A percentile compares a stretch with the other conserved stretches of the same genome.
phyloP scores from a whole-genome alignment of 2,329 filamentous ascomycete species.

The Dryadomyces quercus-mongolicae region DNA sequence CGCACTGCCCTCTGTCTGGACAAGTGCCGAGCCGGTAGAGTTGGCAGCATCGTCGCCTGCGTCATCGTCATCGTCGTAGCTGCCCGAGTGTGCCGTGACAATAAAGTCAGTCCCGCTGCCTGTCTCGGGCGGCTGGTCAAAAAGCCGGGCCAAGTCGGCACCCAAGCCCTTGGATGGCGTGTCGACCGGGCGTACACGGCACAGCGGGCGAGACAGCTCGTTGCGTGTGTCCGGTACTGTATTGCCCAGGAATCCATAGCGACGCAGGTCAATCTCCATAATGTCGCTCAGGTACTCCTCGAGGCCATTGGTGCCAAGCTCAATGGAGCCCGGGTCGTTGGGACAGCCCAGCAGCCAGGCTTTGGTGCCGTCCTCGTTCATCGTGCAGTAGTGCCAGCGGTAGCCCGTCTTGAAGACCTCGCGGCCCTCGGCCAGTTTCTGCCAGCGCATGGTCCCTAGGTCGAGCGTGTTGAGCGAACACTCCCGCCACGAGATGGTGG shows the following conservation, averaged over 20 bases:
- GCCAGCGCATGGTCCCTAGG: constrained; percentile 78
- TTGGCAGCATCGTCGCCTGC: constrained; percentile 32
- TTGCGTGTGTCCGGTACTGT: constrained; percentile 43
- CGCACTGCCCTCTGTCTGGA: constrained; percentile 24
- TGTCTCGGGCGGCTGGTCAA: constrained; percentile 73
- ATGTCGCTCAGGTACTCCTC: constrained; percentile 94
- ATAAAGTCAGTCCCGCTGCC: constrained; percentile 85
- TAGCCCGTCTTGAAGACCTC: constrained; percentile 90
- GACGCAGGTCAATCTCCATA: constrained; percentile 81
- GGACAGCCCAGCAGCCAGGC: constrained; percentile 94
- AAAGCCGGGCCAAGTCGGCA: constrained; percentile 72
- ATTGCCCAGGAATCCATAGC: constrained; percentile 83
- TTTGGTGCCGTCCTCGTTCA: constrained; percentile 90
- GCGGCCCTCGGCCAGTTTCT: constrained; percentile 84
- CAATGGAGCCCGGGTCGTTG: constrained; percentile 54
- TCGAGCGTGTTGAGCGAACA: constrained; percentile 87
- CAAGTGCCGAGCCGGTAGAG: constrained; percentile 37
- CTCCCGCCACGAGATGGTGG: constrained; percentile 73
- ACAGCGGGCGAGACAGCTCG: constrained; percentile 34
- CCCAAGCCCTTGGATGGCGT: constrained; percentile 60
- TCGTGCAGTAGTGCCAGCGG: constrained; percentile 95
- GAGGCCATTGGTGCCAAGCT: constrained; percentile 55
- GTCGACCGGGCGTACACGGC: constrained; percentile 33
- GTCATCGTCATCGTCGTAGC: constrained; percentile 21
- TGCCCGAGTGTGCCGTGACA: constrained; percentile 73